These are phyloP conservation scores for Podaxis carcinomalis DNA, from an alignment of 768 basidiomycete genomes.

Conservation along the genomic window DNA sequence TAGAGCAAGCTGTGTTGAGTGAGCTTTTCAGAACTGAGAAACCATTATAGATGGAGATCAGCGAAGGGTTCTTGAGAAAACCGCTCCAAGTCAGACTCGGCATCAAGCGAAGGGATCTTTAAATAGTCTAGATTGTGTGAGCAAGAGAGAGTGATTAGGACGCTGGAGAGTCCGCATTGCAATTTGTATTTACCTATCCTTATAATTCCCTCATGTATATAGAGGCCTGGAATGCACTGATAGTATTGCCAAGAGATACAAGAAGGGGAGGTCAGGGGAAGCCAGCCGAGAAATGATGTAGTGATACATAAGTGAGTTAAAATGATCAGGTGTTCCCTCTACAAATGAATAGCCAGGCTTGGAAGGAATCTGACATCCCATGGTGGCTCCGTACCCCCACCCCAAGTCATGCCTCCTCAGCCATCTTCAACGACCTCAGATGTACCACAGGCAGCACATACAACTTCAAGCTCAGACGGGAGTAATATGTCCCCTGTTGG, in stretches of 20 bases:
- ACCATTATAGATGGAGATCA: constrained; percentile 52
- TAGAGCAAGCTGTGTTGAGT: neutral
- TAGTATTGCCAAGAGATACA: neutral
- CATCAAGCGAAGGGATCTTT: constrained; percentile 55
- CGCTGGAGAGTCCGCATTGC: neutral
- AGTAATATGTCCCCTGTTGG: constrained; percentile 20
- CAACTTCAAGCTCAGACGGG: neutral
- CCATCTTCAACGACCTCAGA: neutral
- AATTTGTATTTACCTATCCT: neutral
- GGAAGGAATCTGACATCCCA: constrained; percentile 7
- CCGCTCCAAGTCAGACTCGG: constrained; percentile 73
- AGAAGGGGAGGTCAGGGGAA: neutral
- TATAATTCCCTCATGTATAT: neutral
- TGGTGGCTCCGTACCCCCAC: constrained; percentile 10
- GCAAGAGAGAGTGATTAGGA: neutral
- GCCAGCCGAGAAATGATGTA: neutral
- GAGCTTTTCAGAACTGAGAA: neutral
- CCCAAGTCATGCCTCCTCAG: neutral
- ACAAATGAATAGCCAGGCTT: neutral
- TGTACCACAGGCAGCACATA: neutral
- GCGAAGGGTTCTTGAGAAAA: constrained; percentile 88
- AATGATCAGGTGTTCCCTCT: constrained; percentile 5
- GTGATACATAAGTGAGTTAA: neutral
- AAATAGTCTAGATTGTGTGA: neutral
- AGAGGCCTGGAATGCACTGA: neutral